phyloP scores from a whole-genome alignment of 208 protist species.

The Acanthamoeba triangularis region DNA sequence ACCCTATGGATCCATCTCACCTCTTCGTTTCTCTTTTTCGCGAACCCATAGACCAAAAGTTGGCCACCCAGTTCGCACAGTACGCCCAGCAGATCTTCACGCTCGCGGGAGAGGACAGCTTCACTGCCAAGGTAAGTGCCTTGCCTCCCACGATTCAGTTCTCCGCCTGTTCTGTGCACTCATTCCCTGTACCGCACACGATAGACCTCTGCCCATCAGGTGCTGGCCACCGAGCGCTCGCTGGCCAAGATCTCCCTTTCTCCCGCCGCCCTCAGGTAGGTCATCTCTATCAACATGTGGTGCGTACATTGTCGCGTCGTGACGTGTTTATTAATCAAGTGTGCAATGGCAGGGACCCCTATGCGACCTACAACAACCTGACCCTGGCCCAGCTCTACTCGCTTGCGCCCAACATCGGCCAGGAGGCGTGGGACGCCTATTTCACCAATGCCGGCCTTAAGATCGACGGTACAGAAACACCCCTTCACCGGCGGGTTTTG shows the following conservation, averaged over 20 bases:
- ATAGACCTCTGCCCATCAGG: not conserved
- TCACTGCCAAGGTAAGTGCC: not conserved
- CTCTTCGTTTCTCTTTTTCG: not conserved
- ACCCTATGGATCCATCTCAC: not conserved
- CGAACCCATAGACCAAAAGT: not conserved
- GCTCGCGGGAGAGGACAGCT: not conserved
- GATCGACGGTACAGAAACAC: slow-evolving; percentile 5
- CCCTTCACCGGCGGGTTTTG: not conserved
- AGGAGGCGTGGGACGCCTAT: not conserved
- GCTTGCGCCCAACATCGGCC: not conserved
- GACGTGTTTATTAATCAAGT: not conserved
- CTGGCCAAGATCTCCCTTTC: slow-evolving; percentile 37
- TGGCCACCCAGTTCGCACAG: not conserved
- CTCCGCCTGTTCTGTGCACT: not conserved
- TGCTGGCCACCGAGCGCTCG: not conserved
- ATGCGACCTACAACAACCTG: slow-evolving; percentile 45
- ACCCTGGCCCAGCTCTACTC: slow-evolving; percentile 24
- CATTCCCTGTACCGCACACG: not conserved
- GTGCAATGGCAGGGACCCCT: not conserved
- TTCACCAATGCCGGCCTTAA: not conserved
- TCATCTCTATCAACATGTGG: not conserved
- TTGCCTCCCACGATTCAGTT: not conserved
- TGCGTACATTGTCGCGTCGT: not conserved
- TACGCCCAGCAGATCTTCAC: slow-evolving; percentile 39
- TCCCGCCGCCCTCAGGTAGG: not conserved